Evolutionary conservation across 78 protist species (phyloP).

Genomic region (Dictyostelium discoideum): DNA sequence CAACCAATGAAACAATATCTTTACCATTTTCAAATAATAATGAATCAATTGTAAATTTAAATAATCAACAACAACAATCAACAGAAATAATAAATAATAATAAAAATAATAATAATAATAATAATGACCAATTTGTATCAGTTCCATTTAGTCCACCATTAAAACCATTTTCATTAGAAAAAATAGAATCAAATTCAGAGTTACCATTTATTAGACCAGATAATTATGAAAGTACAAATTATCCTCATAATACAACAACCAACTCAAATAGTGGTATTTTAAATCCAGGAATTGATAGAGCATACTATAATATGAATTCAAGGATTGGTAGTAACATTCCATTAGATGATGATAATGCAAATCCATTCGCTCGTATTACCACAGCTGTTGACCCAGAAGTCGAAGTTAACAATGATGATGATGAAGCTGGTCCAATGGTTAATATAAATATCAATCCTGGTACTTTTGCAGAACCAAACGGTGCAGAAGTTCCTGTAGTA

Average conservation of each 20-base stretch:
- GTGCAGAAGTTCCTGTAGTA: constrained; percentile 34
- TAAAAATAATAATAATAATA: not conserved
- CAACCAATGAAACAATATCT: not conserved
- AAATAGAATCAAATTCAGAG: constrained; percentile 15
- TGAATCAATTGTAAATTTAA: too few species aligned
- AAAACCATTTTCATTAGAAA: constrained; percentile 4
- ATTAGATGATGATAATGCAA: constrained; percentile 17
- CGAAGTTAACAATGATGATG: not conserved
- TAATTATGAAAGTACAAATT: not conserved
- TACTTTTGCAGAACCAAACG: not conserved
- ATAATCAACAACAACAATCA: not conserved
- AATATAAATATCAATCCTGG: constrained; percentile 26
- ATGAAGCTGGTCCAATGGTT: constrained; percentile 26
- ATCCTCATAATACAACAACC: not conserved
- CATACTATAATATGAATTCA: not conserved
- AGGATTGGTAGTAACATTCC: constrained; percentile 23
- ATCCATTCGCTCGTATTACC: not conserved
- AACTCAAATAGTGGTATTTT: not conserved
- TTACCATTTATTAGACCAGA: constrained; percentile 31
- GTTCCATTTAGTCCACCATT: constrained; percentile 34
- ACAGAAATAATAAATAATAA: not conserved
- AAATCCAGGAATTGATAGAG: constrained; percentile 13
- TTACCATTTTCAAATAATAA: constrained; percentile 15
- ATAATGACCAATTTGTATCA: constrained; percentile 14
- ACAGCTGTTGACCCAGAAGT: not conserved